Evolutionary conservation across 169 alveolate genomes (phyloP).

Genomic region (Pseudocohnilembus persalinus): DNA sequence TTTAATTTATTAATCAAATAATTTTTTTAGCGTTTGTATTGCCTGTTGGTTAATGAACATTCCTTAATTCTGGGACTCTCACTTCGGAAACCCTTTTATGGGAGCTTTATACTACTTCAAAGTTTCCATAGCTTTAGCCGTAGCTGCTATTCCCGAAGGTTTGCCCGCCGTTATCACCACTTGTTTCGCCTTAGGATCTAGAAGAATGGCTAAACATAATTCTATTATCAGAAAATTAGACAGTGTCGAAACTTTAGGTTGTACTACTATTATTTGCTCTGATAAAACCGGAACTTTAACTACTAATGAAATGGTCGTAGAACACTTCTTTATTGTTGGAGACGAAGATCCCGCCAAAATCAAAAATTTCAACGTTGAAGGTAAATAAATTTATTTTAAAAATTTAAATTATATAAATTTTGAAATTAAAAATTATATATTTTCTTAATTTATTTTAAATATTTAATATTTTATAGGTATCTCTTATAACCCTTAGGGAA

Average conservation of each 20-base stretch:
- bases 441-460: too few relatives aligned
- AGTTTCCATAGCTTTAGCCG: slow-evolving; percentile 99
- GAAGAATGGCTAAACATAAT: slow-evolving; percentile 96
- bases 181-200: slow-evolving; percentile 97
- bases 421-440: too few relatives aligned
- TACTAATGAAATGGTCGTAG: slow-evolving; percentile 95
- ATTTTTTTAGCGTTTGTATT: slow-evolving; percentile 82
- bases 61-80: slow-evolving; percentile 94
- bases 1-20: too few relatives aligned
- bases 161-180: slow-evolving; percentile 99
- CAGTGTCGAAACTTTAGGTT: slow-evolving; percentile 98
- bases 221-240: slow-evolving; percentile 97
- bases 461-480: too few relatives aligned
- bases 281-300: slow-evolving; percentile 99
- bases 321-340: slow-evolving; percentile 14
- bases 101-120: slow-evolving; percentile 97
- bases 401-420: too few relatives aligned
- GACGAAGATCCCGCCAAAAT: slow-evolving; percentile 30
- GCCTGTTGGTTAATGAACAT: slow-evolving; percentile 96
- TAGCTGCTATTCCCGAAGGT: slow-evolving; percentile 99
- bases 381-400: too few relatives aligned
- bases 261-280: slow-evolving; percentile 98
- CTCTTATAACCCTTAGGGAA: slow-evolving; percentile 66
- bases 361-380: slow-evolving; percentile 47
- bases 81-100: slow-evolving; percentile 93